Conservation (phyloP, 2,329 filamentous ascomycete genomes). For the Pseudogymnoascus sp. region DNA sequence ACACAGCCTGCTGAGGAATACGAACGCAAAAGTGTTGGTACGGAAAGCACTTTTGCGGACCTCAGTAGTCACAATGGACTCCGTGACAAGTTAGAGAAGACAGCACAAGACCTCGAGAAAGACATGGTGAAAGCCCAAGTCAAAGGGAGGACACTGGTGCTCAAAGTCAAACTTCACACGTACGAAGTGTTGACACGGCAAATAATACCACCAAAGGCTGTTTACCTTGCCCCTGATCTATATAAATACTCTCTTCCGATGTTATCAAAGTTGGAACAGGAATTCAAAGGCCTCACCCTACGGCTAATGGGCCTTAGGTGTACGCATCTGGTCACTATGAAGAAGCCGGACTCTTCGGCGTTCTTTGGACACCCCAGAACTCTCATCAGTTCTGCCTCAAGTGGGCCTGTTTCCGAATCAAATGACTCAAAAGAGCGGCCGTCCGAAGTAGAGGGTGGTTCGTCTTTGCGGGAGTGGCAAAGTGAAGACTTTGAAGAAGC, state of each 20-base stretch:
- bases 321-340: conserved; percentile 79
- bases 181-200: conserved; percentile 89
- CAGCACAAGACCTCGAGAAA: conserved; percentile 78
- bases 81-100: conserved; percentile 69
- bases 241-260: conserved; percentile 78
- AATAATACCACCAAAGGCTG: conserved; percentile 62
- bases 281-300: conserved; percentile 70
- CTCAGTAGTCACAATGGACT: conserved; percentile 62
- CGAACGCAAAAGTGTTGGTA: conserved; percentile 88
- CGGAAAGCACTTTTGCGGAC: conserved; percentile 84
- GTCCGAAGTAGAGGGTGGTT: conserved; percentile 34
- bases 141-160: conserved; percentile 81
- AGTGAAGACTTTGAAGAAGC: conserved; percentile 59
- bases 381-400: conserved; percentile 16
- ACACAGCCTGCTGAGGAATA: conserved; percentile 84
- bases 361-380: conserved; percentile 62
- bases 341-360: conserved; percentile 65
- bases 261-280: conserved; percentile 73
- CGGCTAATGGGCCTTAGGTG: conserved; percentile 84
- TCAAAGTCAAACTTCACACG: conserved; percentile 91
- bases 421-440: conserved; percentile 32
- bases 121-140: conserved; percentile 73
- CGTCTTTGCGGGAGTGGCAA: conserved; percentile 59
- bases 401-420: conserved; percentile 18
- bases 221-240: conserved; percentile 70